These are phyloP conservation scores for Gynochthodes officinalis DNA, from an alignment of 257 asterid genomes.

Conservation along the genomic window DNA sequence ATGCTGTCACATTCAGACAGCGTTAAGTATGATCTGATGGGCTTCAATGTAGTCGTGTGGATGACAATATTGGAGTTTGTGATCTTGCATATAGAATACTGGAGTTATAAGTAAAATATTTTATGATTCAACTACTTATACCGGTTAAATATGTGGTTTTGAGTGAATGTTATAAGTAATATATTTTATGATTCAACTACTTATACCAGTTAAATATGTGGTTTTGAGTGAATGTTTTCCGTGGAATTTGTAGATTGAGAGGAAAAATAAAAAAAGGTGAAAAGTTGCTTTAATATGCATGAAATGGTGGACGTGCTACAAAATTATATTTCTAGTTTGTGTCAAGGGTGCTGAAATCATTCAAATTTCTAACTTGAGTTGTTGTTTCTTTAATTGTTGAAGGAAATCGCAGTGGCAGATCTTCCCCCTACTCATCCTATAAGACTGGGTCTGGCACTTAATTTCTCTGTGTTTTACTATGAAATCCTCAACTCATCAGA, in stretches of 20 bases:
- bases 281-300: not conserved
- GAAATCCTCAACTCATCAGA: constrained; percentile 52
- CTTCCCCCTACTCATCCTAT: constrained; percentile 50
- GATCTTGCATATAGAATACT: not conserved
- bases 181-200: not conserved
- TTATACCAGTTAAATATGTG: not conserved
- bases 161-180: not conserved
- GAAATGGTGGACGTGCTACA: not conserved
- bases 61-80: not conserved
- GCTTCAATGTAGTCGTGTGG: not conserved
- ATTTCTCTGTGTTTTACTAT: constrained; percentile 48
- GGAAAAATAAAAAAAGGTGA: not conserved
- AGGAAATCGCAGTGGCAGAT: constrained; percentile 45
- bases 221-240: not conserved
- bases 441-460: constrained; percentile 49
- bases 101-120: not conserved
- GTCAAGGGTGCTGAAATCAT: not conserved
- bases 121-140: not conserved
- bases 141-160: not conserved
- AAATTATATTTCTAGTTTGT: not conserved
- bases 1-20: not conserved
- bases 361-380: constrained; percentile 8
- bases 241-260: not conserved
- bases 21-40: not conserved
- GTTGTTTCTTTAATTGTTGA: constrained; percentile 16